Evolutionary conservation across 768 basidiomycete genomes (phyloP), one percentile per base, ranked within the genome.

Genomic region (Calocybe gangraenosa): DNA sequence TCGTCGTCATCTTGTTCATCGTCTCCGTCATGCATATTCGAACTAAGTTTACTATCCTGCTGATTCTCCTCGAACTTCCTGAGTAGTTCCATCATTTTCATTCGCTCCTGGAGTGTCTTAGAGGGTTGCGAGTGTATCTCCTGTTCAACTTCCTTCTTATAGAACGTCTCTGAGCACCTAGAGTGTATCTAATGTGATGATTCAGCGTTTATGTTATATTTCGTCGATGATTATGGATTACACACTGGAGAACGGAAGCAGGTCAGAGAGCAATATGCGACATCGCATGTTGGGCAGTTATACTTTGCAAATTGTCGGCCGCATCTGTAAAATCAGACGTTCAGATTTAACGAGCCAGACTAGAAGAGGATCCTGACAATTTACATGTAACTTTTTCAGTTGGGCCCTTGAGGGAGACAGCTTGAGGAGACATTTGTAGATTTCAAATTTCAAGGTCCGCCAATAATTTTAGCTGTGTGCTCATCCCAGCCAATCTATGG

Each of bases 111-210:
- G 0, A 67, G 62, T 2, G 74, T 69, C 55, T 75, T 80, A 3
- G 79, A 75, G 3, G 82, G 71, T 25, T 69, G 72, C 0, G 74
- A 58, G 32, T 70, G 72, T 42, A 89, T 83, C 37, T 84, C 79
- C 2, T 62, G 61, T 51, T 86, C 80, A 3, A 92, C 63, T 57
- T 89, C 84, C 41, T 80, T 81, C 52, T 80, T 79, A 62, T 91
- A 92, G 60, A 93, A 93, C 0, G 71, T 65, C 60, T 92, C 91
- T 19, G 89, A 90, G 66, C 90, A 92, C 60, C 77, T 73, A 2
- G 72, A 68, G 62, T 92, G 90, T 38, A 66, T 58, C 87, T 69
- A 42, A 43, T 40, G 32, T 6, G 34, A 35, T 31, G 30, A 31
- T 31, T 8, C 8, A 14, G n/a, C n/a, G 30, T 31, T 14, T 31